A percentile compares a stretch with the other conserved stretches of the same genome.
phyloP scores from a whole-genome alignment of 768 basidiomycete genomes.

The Agrocybe pediades region DNA sequence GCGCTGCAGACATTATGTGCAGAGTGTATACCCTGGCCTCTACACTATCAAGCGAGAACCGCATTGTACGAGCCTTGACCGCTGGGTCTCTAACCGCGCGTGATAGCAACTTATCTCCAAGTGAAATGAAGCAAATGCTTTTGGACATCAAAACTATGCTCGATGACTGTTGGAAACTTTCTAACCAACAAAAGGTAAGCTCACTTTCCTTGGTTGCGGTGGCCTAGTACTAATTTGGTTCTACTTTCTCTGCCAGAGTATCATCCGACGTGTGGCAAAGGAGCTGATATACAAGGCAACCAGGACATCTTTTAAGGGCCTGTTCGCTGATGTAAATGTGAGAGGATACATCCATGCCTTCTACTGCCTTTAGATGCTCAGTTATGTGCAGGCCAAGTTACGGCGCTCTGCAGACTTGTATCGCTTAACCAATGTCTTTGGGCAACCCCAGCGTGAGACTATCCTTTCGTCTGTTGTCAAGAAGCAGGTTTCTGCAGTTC shows the following conservation, averaged over 20 bases:
- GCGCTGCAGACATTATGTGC: not conserved
- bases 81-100: not conserved
- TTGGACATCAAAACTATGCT: no score
- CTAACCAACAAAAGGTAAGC: no score
- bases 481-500: not conserved
- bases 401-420: not conserved
- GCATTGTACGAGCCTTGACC: not conserved
- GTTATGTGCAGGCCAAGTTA: no score
- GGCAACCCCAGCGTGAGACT: not conserved
- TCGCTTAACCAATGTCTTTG: not conserved
- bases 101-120: no score
- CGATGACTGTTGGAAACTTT: no score
- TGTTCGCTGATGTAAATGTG: not conserved
- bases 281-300: not conserved
- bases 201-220: no score
- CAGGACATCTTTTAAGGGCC: not conserved
- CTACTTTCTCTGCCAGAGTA: not conserved
- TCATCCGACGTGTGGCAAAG: not conserved
- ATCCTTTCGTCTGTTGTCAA: not conserved
- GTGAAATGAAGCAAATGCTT: no score
- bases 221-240: not conserved
- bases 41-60: not conserved
- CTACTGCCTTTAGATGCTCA: no score
- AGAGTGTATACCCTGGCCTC: not conserved
- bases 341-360: no score